These are phyloP conservation scores for Myxozyma neglecta DNA, from an alignment of 805 yeast genomes.

Conservation along the genomic window DNA sequence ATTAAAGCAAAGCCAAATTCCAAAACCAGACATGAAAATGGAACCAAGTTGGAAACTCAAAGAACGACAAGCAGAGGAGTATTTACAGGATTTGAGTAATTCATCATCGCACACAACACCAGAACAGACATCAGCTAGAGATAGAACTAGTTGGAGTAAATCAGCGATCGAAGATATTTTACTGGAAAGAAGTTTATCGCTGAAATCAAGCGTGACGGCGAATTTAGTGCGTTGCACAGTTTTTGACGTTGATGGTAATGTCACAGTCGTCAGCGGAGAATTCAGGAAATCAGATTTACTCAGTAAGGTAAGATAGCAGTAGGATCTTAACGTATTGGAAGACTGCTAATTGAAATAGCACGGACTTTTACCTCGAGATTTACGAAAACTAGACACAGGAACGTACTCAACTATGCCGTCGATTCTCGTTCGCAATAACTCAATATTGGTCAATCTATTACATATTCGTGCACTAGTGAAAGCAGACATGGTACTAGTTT, in stretches of 20 bases:
- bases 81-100: neutral
- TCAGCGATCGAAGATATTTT: constrained; percentile 23
- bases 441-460: constrained; percentile 77
- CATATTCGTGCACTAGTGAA: constrained; percentile 90
- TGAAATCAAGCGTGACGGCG: constrained; percentile 20
- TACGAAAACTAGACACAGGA: constrained; percentile 82
- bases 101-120: neutral
- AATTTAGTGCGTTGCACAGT: constrained; percentile 59
- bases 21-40: neutral
- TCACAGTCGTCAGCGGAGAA: constrained; percentile 66
- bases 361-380: constrained; percentile 82
- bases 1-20: neutral
- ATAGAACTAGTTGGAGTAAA: constrained; percentile 4
- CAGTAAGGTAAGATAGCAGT: constrained; percentile 42
- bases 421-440: constrained; percentile 72
- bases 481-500: constrained; percentile 73
- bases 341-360: constrained; percentile 42
- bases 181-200: constrained; percentile 21
- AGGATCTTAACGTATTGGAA: neutral
- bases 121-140: neutral
- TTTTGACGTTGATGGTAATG: constrained; percentile 67
- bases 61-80: constrained; percentile 4
- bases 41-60: neutral
- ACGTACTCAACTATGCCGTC: constrained; percentile 85
- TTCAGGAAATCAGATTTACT: constrained; percentile 73